Evolutionary conservation across 306 rosid genomes (phyloP), one percentile per base, ranked within the genome.

Genomic region (Sindora glabra): DNA sequence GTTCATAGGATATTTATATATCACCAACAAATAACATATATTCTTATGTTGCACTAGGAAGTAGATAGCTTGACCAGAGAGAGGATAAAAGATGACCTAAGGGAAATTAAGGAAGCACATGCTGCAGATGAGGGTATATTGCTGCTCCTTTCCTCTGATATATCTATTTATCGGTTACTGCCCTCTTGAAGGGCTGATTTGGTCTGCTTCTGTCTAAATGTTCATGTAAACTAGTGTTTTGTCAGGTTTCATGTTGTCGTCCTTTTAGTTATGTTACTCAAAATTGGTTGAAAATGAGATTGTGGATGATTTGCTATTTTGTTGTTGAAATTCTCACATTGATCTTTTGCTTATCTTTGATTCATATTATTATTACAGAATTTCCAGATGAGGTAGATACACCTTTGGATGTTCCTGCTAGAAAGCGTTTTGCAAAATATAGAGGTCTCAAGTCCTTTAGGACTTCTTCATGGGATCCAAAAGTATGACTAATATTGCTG

Each of bases 361-460:
- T 65, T 69, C 48, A 24, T 57, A 24, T 37, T 65, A 40, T 11
- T 59, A 33, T 75, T 76, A 22, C 83, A 92, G 99, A 89, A 71
- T 86, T 58, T 74, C 99, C 99, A 0, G 99, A 92, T 77, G 99
- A 92, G 82, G 95, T 92, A 37, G 99, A 92, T 73, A 82, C 99
- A 50, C 99, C 99, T 12, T 6, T 92, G 41, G 99, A 92, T 44
- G 60, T 66, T 62, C 84, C 90, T 60, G 95, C 96, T 56, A 86
- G 94, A 73, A 80, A 82, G 72, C 89, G 97, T 24, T 92, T 86
- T 73, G 90, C 89, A 7, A 92, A 86, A 69, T 92, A 89, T 46
- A 86, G 99, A 75, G 99, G 99, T 52, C 90, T 92, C 36, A 92
- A 89, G 79, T 92, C 99, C 69, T 92, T 89, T 70, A 81, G 97